Base-by-base conservation (phyloP, 116 monocot genomes). In the Zostera marina region DNA sequence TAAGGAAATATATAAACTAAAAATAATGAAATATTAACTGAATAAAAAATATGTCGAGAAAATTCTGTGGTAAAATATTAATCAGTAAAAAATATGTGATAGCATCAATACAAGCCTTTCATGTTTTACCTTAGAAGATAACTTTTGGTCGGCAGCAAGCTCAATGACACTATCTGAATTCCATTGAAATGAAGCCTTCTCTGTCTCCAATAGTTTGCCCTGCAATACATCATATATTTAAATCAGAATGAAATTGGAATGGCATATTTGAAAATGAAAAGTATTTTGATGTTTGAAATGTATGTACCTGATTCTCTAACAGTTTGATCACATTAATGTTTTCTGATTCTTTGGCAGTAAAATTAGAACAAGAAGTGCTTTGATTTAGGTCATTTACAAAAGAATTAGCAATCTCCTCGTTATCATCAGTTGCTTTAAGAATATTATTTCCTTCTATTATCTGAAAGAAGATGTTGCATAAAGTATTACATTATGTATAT, bases 271-370 rank as follows among this genome's bases (percentile, higher is more conserved):
- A 12, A 11, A 43, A 20, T 44, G 11, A 21, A 59, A 43, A 41
- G n/a, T 21, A 41, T 44, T 56, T 14, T 38, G 38, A 20, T 12
- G 13, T 21, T 55, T 24, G 25, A 9, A 14, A 32, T 21, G 11
- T 23, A 13, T 25, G 26, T 51, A 84, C 84, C 79, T 84, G 70
- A 74, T 88, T 77, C 63, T 84, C 65, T 46, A 88, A 77, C 66
- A 79, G 81, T 62, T 79, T 81, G 58, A 77, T 79, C 11, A 77
- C 70, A 66, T 69, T 47, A 70, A 77, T 80, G 10, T 73, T 79
- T 61, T 85, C 85, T 53, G 85, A 74, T 54, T 88, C 85, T 68
- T 64, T 70, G 51, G 55, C 21, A 55, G 73, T 77, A 63, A 81
- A 76, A 56, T 61, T 68, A 7, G 59, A 63, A 68, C 19, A 52